Evolutionary conservation across 1,284 basidiomycete genomes (phyloP).

Genomic region (Rhizoctonia solani): DNA sequence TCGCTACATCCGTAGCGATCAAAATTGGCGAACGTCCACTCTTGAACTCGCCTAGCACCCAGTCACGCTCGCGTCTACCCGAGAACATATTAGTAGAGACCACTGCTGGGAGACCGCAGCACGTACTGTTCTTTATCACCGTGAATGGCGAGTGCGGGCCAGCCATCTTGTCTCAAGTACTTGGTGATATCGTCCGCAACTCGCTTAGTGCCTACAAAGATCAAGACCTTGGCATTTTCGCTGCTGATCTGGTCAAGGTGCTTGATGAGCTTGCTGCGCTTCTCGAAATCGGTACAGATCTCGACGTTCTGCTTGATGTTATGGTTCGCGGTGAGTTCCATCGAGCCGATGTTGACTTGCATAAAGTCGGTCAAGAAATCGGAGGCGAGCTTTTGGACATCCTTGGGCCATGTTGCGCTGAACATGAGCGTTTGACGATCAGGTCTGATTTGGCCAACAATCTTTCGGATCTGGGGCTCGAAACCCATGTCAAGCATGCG

Average conservation of each 20-base stretch:
- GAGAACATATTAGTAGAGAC: slow-evolving; percentile 39
- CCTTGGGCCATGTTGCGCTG: slow-evolving; percentile 99
- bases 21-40: slow-evolving; percentile 96
- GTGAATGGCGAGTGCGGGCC: slow-evolving; percentile 98
- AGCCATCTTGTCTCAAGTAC: slow-evolving; percentile 94
- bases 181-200: slow-evolving; percentile 99
- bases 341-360: slow-evolving; percentile 98
- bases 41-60: slow-evolving; percentile 99
- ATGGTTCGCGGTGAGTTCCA: slow-evolving; percentile 98
- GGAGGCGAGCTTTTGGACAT: slow-evolving; percentile 95
- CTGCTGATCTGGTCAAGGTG: slow-evolving; percentile 96
- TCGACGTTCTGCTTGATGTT: slow-evolving; percentile 97
- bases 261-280: slow-evolving; percentile 93
- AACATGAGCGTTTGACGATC: slow-evolving; percentile 97
- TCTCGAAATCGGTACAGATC: slow-evolving; percentile 97
- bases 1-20: slow-evolving; percentile 97
- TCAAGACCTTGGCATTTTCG: slow-evolving; percentile 98
- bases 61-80: slow-evolving; percentile 92
- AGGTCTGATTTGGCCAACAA: slow-evolving; percentile 93
- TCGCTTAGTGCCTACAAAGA: slow-evolving; percentile 97
- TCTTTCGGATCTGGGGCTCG: slow-evolving; percentile 99
- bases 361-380: slow-evolving; percentile 97
- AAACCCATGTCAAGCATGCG: slow-evolving; percentile 99
- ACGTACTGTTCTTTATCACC: slow-evolving; percentile 96
- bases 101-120: neutral